Base-by-base conservation (phyloP, 306 rosid genomes). In the Dryas octopetala region DNA sequence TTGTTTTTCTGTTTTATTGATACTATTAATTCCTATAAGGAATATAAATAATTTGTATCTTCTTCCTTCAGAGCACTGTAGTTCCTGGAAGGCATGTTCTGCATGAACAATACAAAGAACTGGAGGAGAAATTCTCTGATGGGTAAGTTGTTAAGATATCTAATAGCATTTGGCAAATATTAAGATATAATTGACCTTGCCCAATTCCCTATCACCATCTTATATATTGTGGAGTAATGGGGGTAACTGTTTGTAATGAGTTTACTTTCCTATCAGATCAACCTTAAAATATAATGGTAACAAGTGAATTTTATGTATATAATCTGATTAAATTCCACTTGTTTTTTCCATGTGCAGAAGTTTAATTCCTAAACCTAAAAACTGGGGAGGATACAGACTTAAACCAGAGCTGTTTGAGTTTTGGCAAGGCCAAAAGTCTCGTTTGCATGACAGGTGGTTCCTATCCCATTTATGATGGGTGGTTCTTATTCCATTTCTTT, bases 371-470 rank as follows among this genome's bases (percentile, higher is more conserved):
- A 90, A 90, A 74, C 98, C 99, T 53, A 79, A 81, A 79, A 76
- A 86, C 79, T 96, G 99, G 99, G 99, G 99, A 81, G 99, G 99
- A 80, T 96, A 90, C 87, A 86, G 91, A 68, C 96, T 96, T 74
- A 89, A 82, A 50, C 99, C 99, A 51, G 85, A 80, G 81, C 79
- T 83, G 71, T 92, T 89, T 76, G 98, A 96, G 76, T 96, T 96
- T 88, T 92, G 99, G 98, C 99, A 89, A 83, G 99, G 99, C 73
- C 99, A 96, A 80, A 54, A 75, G 68, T 96, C 98, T 83, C 98
- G 99, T 76, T 82, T 92, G 86, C 99, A 96, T 74, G 99, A 96
- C 98, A 96, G 99, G 97, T 96, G 90, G 88, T 88, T 91, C 71
- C 84, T 89, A 53, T 82, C 85, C 74, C 84, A 70, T 86, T 83